phyloP scores from a whole-genome alignment of 2,329 filamentous ascomycete species.

The Stagonosporopsis cucurbitacearum region DNA sequence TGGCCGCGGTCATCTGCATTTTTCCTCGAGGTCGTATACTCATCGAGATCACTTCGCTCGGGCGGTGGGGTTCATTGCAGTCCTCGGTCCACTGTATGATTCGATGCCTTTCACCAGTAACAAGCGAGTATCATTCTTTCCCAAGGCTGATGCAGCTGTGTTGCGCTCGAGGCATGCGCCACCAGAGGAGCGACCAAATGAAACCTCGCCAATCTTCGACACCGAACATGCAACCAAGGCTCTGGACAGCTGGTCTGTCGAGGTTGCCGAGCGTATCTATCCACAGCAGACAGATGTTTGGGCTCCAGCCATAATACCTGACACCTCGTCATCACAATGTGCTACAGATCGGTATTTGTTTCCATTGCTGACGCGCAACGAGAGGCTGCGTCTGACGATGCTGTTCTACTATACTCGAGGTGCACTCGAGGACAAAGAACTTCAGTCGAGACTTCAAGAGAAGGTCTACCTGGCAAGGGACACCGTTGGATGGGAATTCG shows the following conservation, averaged over 20 bases:
- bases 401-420: conserved; percentile 56
- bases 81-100: not conserved
- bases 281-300: conserved; percentile 23
- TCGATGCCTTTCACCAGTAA: conserved; percentile 20
- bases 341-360: conserved; percentile 43
- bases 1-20: not conserved
- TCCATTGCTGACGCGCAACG: conserved; percentile 46
- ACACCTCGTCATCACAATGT: conserved; percentile 22
- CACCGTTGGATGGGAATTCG: conserved; percentile 55
- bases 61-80: conserved; percentile 5
- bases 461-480: conserved; percentile 52
- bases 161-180: conserved; percentile 28
- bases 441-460: conserved; percentile 52
- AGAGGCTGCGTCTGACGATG: conserved; percentile 48
- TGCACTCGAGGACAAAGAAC: conserved; percentile 49
- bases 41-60: conserved; percentile 4
- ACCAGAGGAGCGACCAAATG: conserved; percentile 29
- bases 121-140: conserved; percentile 32
- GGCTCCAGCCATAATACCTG: conserved; percentile 27
- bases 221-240: conserved; percentile 26
- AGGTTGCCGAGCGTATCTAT: conserved; percentile 25
- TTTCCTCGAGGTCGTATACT: not conserved
- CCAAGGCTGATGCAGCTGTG: conserved; percentile 36
- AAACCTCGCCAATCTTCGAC: conserved; percentile 33
- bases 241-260: conserved; percentile 25